Evolutionary conservation across 2,329 filamentous ascomycete species (phyloP).

Genomic region (Ceratocystiopsis brevicomis): DNA sequence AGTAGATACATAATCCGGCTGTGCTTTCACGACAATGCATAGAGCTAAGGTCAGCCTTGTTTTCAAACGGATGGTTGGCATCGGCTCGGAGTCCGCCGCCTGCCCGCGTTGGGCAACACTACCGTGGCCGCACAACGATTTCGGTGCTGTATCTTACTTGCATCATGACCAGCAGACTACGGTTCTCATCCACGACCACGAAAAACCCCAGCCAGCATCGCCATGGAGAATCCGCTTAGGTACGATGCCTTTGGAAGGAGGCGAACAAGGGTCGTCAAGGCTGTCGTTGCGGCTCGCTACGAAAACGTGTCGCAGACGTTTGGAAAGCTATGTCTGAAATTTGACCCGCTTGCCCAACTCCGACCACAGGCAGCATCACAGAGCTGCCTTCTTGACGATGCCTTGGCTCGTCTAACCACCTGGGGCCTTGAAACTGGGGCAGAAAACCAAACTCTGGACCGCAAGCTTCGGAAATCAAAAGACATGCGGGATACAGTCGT

Average conservation of each 20-base stretch:
- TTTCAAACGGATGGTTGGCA: too few species aligned
- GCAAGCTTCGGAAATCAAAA: conserved; percentile 7
- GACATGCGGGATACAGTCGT: conserved; percentile 5
- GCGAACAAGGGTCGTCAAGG: conserved; percentile 3
- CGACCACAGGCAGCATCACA: conserved; percentile 1
- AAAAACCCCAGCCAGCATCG: too few species aligned
- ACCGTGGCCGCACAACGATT: too few species aligned
- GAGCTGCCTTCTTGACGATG: conserved; percentile 4
- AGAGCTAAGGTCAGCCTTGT: too few species aligned
- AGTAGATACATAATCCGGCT: too few species aligned
- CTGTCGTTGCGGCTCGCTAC: conserved; percentile 6
- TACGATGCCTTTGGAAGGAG: conserved; percentile 6
- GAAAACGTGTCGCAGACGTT: conserved; percentile 6
- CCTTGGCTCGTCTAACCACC: conserved; percentile 3
- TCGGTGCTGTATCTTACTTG: too few species aligned
- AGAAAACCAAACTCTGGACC: conserved; percentile 6
- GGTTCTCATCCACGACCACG: too few species aligned
- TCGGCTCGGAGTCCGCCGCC: too few species aligned
- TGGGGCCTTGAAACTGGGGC: conserved; percentile 8
- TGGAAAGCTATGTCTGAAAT: conserved; percentile 4
- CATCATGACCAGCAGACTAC: too few species aligned
- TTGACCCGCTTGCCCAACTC: conserved; percentile 2
- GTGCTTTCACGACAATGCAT: too few species aligned
- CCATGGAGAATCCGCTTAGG: conserved; percentile 2
- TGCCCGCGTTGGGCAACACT: too few species aligned